phyloP scores from a whole-genome alignment of 2,329 filamentous ascomycete species.

The Colletotrichum chrysophilum region DNA sequence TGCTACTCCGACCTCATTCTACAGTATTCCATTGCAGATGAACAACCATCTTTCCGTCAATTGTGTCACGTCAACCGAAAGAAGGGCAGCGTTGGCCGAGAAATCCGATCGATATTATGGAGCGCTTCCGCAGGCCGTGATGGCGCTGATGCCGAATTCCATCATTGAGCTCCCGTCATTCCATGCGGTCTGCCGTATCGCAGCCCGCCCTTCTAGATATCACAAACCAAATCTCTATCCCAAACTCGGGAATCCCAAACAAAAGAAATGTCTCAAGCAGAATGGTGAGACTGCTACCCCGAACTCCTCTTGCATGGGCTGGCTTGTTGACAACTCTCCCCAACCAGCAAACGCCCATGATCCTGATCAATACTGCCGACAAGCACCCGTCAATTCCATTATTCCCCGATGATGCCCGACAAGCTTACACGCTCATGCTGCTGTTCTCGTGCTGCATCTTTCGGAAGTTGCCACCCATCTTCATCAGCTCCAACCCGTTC shows the following conservation, averaged over 20 bases:
- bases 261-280: not conserved
- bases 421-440: not conserved
- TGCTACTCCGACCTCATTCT: not conserved
- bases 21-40: fast-evolving
- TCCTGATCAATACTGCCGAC: not conserved
- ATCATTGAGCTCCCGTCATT: not conserved
- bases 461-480: not conserved
- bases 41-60: not conserved
- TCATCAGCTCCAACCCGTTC: slow-evolving; percentile 14
- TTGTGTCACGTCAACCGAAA: not conserved
- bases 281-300: not conserved
- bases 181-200: not conserved
- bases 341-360: not conserved
- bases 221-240: not conserved
- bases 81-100: not conserved
- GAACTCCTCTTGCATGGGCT: not conserved
- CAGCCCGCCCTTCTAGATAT: not conserved
- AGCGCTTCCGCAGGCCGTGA: not conserved
- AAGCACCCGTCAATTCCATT: not conserved
- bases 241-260: not conserved
- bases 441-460: slow-evolving; percentile 2
- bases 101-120: not conserved
- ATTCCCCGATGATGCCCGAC: fast-evolving
- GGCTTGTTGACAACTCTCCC: not conserved
- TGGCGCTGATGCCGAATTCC: not conserved